These are phyloP conservation scores for Amaranthus hypochondriacus DNA, from an alignment of 148 eudicot species.

Conservation along the genomic window DNA sequence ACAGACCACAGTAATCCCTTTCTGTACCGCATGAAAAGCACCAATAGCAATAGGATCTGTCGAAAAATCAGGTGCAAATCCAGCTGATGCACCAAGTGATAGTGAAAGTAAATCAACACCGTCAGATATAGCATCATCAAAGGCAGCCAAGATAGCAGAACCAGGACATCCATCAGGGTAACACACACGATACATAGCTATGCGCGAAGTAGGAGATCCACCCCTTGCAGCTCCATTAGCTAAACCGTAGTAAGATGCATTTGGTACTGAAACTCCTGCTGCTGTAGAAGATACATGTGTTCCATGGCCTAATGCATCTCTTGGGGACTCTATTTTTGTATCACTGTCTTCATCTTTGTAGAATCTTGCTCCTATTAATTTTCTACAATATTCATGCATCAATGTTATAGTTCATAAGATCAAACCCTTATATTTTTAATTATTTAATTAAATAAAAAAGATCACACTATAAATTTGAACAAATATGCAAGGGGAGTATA, in stretches of 20 bases:
- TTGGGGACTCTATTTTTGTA: conserved; percentile 13
- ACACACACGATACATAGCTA: conserved; percentile 70
- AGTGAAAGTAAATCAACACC: conserved; percentile 65
- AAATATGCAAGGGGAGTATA: no score
- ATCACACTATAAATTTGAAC: no score
- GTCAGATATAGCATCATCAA: conserved; percentile 71
- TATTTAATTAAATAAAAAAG: no score
- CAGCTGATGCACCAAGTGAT: conserved; percentile 47
- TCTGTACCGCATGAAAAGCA: conserved; percentile 63
- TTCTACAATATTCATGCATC: conserved; percentile 29
- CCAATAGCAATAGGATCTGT: conserved; percentile 62
- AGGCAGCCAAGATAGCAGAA: conserved; percentile 56
- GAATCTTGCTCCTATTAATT: conserved; percentile 69
- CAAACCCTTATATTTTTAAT: no score
- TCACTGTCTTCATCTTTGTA: conserved; percentile 28
- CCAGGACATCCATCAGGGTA: conserved; percentile 37
- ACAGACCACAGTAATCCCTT: conserved; percentile 60
- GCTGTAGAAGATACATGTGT: conserved; percentile 71
- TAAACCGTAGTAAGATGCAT: conserved; percentile 61
- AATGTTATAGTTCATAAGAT: neutral
- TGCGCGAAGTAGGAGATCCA: conserved; percentile 52
- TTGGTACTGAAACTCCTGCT: conserved; percentile 43
- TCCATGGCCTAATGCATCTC: conserved; percentile 56
- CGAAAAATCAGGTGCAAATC: conserved; percentile 19
- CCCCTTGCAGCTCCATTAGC: conserved; percentile 66